These are phyloP conservation scores for Edaphochlamys debaryana DNA, from an alignment of 139 green algal species.

Conservation along the genomic window DNA sequence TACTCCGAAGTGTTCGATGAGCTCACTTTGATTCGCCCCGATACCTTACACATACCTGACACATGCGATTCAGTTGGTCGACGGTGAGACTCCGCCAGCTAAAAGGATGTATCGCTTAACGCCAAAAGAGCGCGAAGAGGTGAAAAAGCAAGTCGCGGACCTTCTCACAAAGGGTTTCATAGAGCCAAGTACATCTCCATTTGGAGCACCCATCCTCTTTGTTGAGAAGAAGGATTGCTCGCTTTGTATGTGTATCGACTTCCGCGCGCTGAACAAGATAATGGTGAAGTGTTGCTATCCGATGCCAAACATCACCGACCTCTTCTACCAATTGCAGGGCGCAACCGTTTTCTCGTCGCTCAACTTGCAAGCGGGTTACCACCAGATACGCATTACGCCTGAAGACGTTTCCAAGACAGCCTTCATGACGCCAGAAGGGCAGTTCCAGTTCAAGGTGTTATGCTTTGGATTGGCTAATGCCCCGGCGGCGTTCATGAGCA, in stretches of 20 bases:
- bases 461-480: constrained; percentile 32
- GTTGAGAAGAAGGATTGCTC: constrained; percentile 54
- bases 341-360: constrained; percentile 37
- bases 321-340: neutral
- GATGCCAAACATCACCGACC: constrained; percentile 58
- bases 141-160: neutral
- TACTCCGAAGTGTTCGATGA: neutral
- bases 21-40: too few species aligned
- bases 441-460: constrained; percentile 53
- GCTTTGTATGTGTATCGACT: constrained; percentile 59
- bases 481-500: constrained; percentile 30
- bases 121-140: constrained; percentile 1
- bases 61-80: neutral
- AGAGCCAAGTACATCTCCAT: constrained; percentile 51
- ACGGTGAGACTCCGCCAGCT: neutral
- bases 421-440: constrained; percentile 44
- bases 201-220: constrained; percentile 58
- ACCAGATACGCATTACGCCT: constrained; percentile 39
- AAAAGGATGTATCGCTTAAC: neutral
- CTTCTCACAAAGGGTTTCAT: constrained; percentile 31
- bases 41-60: neutral
- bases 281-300: constrained; percentile 39
- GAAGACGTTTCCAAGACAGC: constrained; percentile 51
- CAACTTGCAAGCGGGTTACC: constrained; percentile 52
- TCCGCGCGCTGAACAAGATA: constrained; percentile 49